Evolutionary conservation across 495 filamentous ascomycete species (phyloP), one percentile per base, ranked within the genome.

Genomic region (Aspergillus avenaceus): DNA sequence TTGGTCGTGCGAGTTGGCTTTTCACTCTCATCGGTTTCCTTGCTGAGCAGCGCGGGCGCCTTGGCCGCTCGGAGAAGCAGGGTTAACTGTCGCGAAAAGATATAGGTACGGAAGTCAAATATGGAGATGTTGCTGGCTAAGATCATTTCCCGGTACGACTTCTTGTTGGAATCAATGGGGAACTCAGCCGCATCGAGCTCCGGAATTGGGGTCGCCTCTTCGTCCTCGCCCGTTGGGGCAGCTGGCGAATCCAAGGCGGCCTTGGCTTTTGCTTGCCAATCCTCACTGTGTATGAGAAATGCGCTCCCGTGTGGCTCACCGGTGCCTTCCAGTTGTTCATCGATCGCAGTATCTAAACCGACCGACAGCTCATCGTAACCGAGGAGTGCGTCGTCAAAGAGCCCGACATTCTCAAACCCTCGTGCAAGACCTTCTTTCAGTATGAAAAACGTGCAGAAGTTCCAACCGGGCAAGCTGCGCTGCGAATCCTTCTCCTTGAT

Each of bases 371-470:
- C 90, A 65, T 97, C 93, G 61, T 97, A 97, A 9, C 86, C 86
- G 5, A 88, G 85, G 32, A 98, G 71, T 8, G 93, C 91, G 75
- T 98, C 93, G 64, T 97, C 93, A 32, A 97, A 89, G 21, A 98
- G 72, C 6, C 95, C 95, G 11, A 97, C 91, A 65, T 88, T 97
- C 66, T 98, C 93, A 62, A 98, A 96, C 0, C 91, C 95, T 49
- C 86, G 78, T 4, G 91, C 91, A 34, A 98, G 76, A 4, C 93
- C 93, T 63, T 98, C 93, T 59, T 98, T 98, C 13, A 97, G 75
- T 18, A 98, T 88, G 61, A 98, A 98, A 62, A 97, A 98, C 0
- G 95, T 97, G 65, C 92, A 97, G 62, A 97, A 98, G 61, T 98
- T 98, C 93, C 95, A 98, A 0, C 93, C 93, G 3, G 95, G 93